phyloP scores from a whole-genome alignment of 1,284 basidiomycete genomes.

The Meripilus lineatus region DNA sequence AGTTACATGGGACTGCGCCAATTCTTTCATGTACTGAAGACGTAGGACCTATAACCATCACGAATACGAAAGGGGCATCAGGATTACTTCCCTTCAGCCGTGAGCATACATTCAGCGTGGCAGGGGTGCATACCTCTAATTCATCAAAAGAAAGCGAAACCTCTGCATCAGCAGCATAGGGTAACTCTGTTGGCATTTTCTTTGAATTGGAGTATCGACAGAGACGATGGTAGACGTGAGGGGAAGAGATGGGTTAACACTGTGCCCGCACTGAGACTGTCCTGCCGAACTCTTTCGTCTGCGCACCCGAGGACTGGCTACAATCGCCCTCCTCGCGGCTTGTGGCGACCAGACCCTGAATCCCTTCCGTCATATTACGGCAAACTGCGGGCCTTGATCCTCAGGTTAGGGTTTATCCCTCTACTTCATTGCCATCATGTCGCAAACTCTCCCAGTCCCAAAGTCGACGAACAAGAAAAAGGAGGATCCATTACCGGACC shows the following conservation, averaged over 20 bases:
- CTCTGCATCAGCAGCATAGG: constrained; percentile 94
- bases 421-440: neutral
- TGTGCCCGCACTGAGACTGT: too few species aligned
- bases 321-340: too few species aligned
- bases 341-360: too few species aligned
- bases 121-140: constrained; percentile 59
- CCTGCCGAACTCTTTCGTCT: too few species aligned
- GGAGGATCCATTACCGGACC: constrained; percentile 11
- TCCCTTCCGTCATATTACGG: too few species aligned
- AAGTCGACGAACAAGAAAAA: neutral
- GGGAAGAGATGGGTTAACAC: too few species aligned
- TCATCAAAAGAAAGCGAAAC: constrained; percentile 86
- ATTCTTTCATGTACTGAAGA: constrained; percentile 86
- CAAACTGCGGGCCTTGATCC: too few species aligned
- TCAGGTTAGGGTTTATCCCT: too few species aligned
- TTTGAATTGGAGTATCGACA: too few species aligned
- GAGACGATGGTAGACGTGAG: too few species aligned
- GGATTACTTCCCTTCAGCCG: neutral
- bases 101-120: neutral
- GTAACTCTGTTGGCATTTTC: constrained; percentile 76
- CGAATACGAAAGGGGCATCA: neutral
- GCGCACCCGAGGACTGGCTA: too few species aligned
- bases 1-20: constrained; percentile 80
- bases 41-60: constrained; percentile 60
- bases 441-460: neutral